Conservation (phyloP, 208 protist genomes). For the Pavlovales sp. region DNA sequence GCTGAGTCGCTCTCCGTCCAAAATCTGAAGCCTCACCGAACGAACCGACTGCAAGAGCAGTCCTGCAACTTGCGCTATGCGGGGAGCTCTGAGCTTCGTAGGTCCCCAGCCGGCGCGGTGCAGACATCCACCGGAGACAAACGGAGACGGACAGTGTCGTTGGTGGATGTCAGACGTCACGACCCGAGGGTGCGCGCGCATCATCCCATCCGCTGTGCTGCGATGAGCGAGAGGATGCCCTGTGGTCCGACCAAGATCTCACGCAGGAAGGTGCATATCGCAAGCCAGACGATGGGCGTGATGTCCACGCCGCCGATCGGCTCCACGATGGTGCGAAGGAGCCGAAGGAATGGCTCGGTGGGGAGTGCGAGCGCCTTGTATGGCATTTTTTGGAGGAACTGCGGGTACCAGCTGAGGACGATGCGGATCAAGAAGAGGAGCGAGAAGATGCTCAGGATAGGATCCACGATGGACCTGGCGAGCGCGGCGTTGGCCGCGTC, state of each 20-base stretch:
- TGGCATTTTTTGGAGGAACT: conserved; percentile 9
- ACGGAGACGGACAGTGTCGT: no score
- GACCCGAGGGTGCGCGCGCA: no score
- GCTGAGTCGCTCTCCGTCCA: no score
- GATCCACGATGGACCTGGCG: background rate
- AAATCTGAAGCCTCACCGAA: no score
- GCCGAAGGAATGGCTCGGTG: conserved; percentile 23
- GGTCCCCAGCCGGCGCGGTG: no score
- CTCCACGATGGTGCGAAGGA: background rate
- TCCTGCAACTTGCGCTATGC: no score
- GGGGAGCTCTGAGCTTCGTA: no score
- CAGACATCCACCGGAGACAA: no score
- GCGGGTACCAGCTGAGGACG: conserved; percentile 37
- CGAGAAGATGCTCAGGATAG: background rate
- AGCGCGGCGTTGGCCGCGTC: background rate
- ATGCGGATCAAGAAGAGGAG: conserved; percentile 35
- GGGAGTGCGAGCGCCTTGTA: background rate
- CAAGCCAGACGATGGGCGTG: conserved; percentile 32
- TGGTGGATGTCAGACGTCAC: no score
- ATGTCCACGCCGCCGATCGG: conserved; percentile 38
- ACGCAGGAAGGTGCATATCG: background rate
- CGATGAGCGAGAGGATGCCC: conserved; percentile 31
- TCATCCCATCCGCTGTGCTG: background rate
- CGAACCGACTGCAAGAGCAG: no score
- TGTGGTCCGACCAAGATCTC: conserved; percentile 40